Percentiles rank a stretch among this genome's conserved stretches.
These are phyloP conservation scores for Butyriboletus loyo DNA, from an alignment of 768 basidiomycete genomes.

Conservation along the genomic window DNA sequence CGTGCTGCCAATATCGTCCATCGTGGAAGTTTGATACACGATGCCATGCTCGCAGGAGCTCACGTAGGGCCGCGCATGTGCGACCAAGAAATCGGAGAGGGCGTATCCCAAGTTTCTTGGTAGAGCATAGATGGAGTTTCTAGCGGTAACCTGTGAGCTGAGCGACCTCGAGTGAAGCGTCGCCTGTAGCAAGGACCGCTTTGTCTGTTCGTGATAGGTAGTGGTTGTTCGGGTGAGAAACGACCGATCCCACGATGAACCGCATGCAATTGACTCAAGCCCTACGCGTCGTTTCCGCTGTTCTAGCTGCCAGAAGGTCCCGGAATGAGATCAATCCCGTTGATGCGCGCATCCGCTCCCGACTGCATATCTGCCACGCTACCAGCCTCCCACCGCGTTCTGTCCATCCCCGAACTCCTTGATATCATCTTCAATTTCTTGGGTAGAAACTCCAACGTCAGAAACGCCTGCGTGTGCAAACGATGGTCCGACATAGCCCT, in stretches of 20 bases:
- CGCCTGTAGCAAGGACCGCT: not conserved
- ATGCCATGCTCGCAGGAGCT: not conserved
- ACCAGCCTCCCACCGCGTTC: slow-evolving; percentile 29
- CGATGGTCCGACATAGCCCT: slow-evolving; percentile 57
- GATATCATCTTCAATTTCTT: slow-evolving; percentile 53
- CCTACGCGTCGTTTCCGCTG: not conserved
- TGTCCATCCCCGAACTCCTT: slow-evolving; percentile 58
- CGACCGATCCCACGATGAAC: not conserved
- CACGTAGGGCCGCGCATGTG: not conserved
- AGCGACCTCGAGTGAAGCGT: not conserved
- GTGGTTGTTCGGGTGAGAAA: not conserved
- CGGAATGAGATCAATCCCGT: not conserved
- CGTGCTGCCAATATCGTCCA: not conserved
- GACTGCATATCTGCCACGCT: not conserved
- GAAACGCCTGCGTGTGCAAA: slow-evolving; percentile 54
- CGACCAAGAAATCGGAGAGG: not conserved
- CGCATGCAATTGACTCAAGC: not conserved
- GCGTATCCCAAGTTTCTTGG: not conserved
- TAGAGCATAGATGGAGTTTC: not conserved
- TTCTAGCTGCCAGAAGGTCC: not conserved
- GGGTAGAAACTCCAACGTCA: slow-evolving; percentile 38
- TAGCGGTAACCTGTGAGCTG: not conserved
- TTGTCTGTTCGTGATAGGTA: not conserved
- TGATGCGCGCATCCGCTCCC: not conserved
- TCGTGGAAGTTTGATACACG: not conserved